Percentiles rank a stretch among this genome's conserved stretches.
phyloP scores from a whole-genome alignment of 345 rosid species.

The Aquilaria yunnanensis region DNA sequence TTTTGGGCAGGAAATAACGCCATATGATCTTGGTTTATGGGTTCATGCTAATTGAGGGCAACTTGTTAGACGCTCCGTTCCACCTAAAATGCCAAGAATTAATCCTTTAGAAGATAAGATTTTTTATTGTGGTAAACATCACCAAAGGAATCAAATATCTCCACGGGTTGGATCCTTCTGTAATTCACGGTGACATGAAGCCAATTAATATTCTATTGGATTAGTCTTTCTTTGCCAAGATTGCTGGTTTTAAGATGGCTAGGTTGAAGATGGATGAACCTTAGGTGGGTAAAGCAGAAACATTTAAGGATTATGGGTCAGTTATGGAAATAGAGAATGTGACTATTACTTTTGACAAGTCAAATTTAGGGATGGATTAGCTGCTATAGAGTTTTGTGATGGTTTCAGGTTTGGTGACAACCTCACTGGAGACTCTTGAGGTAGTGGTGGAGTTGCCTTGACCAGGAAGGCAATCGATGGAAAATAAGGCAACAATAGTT shows the following conservation, averaged over 20 bases:
- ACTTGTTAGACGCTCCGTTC: constrained; percentile 77
- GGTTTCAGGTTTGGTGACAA: constrained; percentile 22
- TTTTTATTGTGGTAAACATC: constrained; percentile 47
- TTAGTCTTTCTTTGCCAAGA: constrained; percentile 53
- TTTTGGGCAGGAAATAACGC: constrained; percentile 52
- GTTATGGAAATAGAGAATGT: constrained; percentile 68
- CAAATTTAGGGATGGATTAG: constrained; percentile 48
- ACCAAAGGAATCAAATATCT: constrained; percentile 22
- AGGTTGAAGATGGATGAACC: constrained; percentile 48
- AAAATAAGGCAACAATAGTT: too few relatives aligned
- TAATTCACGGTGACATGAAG: constrained; percentile 83
- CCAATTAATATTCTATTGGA: constrained; percentile 81
- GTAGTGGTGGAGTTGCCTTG: constrained; percentile 20
- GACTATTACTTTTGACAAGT: constrained; percentile 60
- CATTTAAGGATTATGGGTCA: constrained; percentile 22
- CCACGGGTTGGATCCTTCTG: constrained; percentile 66
- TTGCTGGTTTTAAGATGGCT: constrained; percentile 84
- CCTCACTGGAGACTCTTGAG: constrained; percentile 42
- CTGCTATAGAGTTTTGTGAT: constrained; percentile 42
- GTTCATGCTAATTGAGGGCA: constrained; percentile 66
- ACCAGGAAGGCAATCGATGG: too few relatives aligned
- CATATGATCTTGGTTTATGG: constrained; percentile 70
- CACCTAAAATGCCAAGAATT: constrained; percentile 61
- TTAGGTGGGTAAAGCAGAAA: constrained; percentile 23
- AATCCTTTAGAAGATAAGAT: constrained; percentile 54